These are phyloP conservation scores for Boletus sp. DNA, from an alignment of 768 basidiomycete genomes.

Conservation along the genomic window DNA sequence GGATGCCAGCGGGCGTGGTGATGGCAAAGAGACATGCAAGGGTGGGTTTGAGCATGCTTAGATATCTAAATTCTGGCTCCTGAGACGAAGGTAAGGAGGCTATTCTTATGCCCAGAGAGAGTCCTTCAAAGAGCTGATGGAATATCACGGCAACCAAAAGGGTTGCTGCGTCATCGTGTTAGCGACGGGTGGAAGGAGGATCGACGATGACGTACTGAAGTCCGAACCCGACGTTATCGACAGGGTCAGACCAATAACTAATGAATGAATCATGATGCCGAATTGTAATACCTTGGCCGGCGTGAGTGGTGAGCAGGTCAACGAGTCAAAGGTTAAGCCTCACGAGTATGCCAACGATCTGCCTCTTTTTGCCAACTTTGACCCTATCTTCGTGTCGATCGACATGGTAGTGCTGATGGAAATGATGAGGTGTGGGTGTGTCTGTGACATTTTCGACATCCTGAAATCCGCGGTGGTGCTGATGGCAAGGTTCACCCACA, in stretches of 20 bases:
- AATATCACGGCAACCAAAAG: constrained; percentile 73
- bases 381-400: constrained; percentile 20
- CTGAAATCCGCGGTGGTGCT: constrained; percentile 11
- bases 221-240: constrained; percentile 66
- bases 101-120: constrained; percentile 80
- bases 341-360: constrained; percentile 74
- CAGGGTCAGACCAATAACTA: constrained; percentile 77
- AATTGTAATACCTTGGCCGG: constrained; percentile 65
- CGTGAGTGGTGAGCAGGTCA: not conserved
- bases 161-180: constrained; percentile 44
- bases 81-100: constrained; percentile 53
- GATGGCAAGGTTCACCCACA: not conserved
- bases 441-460: not conserved
- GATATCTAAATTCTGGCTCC: constrained; percentile 17
- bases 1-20: constrained; percentile 71
- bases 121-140: constrained; percentile 82
- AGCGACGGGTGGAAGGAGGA: not conserved
- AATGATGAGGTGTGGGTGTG: not conserved
- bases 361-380: constrained; percentile 51
- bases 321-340: not conserved
- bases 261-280: constrained; percentile 81
- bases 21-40: constrained; percentile 66
- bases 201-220: constrained; percentile 51
- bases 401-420: not conserved
- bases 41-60: constrained; percentile 44